Conservation (phyloP, 371 early-diverging fungal genomes). For the Rhizopus delemar region DNA sequence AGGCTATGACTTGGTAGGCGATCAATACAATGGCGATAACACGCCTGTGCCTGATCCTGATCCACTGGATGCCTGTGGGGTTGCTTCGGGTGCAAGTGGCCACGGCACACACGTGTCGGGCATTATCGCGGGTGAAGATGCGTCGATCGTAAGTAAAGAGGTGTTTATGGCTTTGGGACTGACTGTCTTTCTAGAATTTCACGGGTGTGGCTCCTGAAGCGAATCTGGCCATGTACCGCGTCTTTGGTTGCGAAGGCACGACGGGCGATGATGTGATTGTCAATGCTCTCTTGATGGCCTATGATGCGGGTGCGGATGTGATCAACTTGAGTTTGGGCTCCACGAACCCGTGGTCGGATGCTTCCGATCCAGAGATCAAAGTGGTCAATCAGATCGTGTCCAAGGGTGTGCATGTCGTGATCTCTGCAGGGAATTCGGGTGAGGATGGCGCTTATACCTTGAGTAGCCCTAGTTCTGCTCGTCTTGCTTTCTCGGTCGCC, state of each 20-base stretch:
- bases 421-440: slow-evolving; percentile 65
- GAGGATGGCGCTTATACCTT: slow-evolving; percentile 49
- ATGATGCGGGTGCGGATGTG: slow-evolving; percentile 56
- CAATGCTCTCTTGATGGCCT: slow-evolving; percentile 63
- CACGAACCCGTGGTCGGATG: slow-evolving; percentile 51
- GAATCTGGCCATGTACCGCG: slow-evolving; percentile 56
- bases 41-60: slow-evolving; percentile 26
- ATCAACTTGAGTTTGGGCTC: slow-evolving; percentile 73
- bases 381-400: slow-evolving; percentile 31
- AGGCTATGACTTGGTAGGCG: slow-evolving; percentile 32
- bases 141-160: slow-evolving; percentile 23
- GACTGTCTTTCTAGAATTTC: slow-evolving; percentile 30
- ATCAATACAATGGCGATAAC: slow-evolving; percentile 25
- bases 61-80: slow-evolving; percentile 35
- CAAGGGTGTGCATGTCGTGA: slow-evolving; percentile 49
- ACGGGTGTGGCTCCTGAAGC: slow-evolving; percentile 68
- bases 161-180: neutral
- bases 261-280: slow-evolving; percentile 62
- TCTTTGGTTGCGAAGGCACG: slow-evolving; percentile 65
- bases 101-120: slow-evolving; percentile 73
- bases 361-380: slow-evolving; percentile 29
- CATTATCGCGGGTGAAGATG: slow-evolving; percentile 65
- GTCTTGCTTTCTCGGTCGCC: slow-evolving; percentile 59
- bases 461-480: slow-evolving; percentile 53
- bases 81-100: slow-evolving; percentile 24